These are phyloP conservation scores for Mollisiaceae sp. DNA, from an alignment of 2,329 filamentous ascomycete genomes.

Conservation along the genomic window DNA sequence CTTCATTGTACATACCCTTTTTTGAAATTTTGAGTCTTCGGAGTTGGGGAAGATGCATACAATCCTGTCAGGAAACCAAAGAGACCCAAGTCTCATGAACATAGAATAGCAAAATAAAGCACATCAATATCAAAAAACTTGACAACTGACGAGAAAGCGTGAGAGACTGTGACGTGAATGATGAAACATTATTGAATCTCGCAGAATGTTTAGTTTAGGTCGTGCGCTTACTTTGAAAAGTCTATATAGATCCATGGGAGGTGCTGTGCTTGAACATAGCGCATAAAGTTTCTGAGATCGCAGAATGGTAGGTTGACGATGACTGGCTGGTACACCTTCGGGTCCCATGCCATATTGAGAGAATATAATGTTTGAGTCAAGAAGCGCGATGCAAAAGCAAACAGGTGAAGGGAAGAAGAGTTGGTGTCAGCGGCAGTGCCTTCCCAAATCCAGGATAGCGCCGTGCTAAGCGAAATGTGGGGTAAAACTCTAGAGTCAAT, in stretches of 20 bases:
- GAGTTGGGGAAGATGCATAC: not conserved
- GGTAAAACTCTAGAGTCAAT: conserved; percentile 4
- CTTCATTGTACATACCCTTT: conserved; percentile 35
- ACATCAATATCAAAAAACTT: not conserved
- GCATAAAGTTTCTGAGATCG: not conserved
- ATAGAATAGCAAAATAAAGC: conserved; percentile 1
- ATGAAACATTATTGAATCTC: not conserved
- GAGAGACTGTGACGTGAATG: not conserved
- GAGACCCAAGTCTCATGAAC: conserved; percentile 9
- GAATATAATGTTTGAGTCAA: no score
- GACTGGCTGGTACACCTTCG: no score
- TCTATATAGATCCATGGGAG: no score
- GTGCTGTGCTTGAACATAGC: not conserved
- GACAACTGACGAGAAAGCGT: not conserved
- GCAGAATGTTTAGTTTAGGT: not conserved
- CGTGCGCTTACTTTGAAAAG: not conserved
- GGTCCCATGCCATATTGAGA: no score
- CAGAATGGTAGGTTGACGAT: no score
- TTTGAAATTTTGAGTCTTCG: not conserved
- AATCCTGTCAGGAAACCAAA: conserved; percentile 5
- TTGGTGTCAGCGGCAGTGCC: no score
- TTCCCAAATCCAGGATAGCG: not conserved
- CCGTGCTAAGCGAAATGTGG: conserved; percentile 18
- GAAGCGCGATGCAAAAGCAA: no score
- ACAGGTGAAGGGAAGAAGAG: no score